Percentiles rank a stretch among this genome's conserved stretches.
These are phyloP conservation scores for Chamaecrista fasciculata DNA, from an alignment of 306 rosid genomes.

Conservation along the genomic window DNA sequence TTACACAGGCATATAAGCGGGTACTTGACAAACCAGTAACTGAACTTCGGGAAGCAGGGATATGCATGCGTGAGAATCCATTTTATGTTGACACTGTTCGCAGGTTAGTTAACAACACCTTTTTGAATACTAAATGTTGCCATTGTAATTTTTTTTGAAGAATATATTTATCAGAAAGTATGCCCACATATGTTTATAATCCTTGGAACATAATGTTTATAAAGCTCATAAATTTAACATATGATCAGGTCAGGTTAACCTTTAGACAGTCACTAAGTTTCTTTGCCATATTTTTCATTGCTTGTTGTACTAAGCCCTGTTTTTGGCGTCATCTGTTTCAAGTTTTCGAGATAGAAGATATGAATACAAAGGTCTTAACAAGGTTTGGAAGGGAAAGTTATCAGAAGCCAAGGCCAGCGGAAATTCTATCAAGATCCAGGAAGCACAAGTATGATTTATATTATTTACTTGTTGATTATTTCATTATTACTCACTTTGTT, in stretches of 20 bases:
- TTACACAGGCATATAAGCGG: constrained; percentile 81
- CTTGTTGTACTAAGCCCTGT: constrained; percentile 27
- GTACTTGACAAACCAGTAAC: constrained; percentile 89
- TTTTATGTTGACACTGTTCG: constrained; percentile 98
- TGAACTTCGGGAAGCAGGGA: constrained; percentile 93
- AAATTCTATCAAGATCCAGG: constrained; percentile 86
- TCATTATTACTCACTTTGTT: constrained; percentile 24
- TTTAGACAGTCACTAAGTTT: constrained; percentile 4
- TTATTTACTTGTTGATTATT: constrained; percentile 38
- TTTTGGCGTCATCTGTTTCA: constrained; percentile 40
- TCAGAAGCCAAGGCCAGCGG: constrained; percentile 89
- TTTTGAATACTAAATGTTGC: constrained; percentile 16
- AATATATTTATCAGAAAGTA: background rate
- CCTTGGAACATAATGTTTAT: background rate
- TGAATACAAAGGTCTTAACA: constrained; percentile 95
- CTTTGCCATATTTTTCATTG: constrained; percentile 16
- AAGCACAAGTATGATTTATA: constrained; percentile 74
- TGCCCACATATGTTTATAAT: constrained; percentile 17
- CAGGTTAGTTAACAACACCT: constrained; percentile 55
- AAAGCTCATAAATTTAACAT: constrained; percentile 23
- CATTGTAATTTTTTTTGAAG: constrained; percentile 16
- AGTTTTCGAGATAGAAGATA: constrained; percentile 99
- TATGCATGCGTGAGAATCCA: constrained; percentile 99
- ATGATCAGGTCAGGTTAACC: background rate
- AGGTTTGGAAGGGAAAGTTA: constrained; percentile 94